Conservation (phyloP, 2,329 filamentous ascomycete species). For the Catunica adiposa region DNA sequence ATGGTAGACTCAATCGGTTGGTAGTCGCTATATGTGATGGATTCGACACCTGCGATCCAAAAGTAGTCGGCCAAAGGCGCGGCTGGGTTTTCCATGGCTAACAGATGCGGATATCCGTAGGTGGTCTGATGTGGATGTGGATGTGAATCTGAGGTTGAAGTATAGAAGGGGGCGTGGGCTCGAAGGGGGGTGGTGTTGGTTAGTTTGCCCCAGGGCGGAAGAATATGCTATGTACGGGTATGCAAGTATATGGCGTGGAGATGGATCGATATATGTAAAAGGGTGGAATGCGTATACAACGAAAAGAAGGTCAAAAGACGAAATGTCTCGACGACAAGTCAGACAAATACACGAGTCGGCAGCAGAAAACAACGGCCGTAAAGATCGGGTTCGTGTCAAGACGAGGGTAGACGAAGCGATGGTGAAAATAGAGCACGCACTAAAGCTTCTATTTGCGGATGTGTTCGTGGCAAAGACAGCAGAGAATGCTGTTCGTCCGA, state of each 20-base stretch:
- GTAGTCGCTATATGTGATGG: slow-evolving; percentile 44
- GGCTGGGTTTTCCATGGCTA: slow-evolving; percentile 42
- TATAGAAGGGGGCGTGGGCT: neutral
- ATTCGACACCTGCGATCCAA: slow-evolving; percentile 58
- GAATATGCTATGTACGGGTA: neutral
- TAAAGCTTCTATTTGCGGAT: neutral
- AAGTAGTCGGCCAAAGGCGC: slow-evolving; percentile 58
- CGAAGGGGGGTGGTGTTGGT: neutral
- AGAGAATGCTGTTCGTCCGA: neutral
- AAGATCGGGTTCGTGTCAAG: neutral
- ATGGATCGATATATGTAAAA: neutral
- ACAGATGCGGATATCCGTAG: neutral
- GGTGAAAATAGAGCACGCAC: neutral
- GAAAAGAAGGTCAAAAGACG: no score
- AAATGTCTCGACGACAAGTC: no score
- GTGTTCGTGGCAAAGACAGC: neutral
- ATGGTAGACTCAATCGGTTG: slow-evolving; percentile 38
- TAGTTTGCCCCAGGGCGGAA: neutral
- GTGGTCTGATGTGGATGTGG: neutral
- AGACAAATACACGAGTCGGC: neutral
- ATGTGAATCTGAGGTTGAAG: neutral
- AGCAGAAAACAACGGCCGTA: neutral
- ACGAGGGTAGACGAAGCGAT: neutral
- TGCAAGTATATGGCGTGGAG: neutral
- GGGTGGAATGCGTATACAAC: neutral